These are phyloP conservation scores for Biancaea sappan DNA, from an alignment of 306 rosid species.

Conservation along the genomic window DNA sequence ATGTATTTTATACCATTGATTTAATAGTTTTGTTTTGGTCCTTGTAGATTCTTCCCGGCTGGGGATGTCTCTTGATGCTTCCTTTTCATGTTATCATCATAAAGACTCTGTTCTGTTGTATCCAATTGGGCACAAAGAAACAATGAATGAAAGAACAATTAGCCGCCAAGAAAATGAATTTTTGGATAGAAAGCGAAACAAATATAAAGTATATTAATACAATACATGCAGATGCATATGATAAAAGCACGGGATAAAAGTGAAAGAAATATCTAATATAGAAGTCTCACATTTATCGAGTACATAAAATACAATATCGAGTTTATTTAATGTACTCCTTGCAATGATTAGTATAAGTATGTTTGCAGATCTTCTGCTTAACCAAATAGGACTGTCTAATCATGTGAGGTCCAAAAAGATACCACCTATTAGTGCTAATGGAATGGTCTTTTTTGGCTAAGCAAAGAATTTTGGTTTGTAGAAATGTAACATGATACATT, in stretches of 20 bases:
- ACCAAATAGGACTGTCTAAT: too few relatives aligned
- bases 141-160: too few relatives aligned
- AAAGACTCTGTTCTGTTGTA: not conserved
- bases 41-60: not conserved
- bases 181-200: not conserved
- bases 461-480: too few relatives aligned
- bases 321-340: not conserved
- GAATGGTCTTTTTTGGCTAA: too few relatives aligned
- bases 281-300: not conserved
- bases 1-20: not conserved
- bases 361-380: too few relatives aligned
- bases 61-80: not conserved
- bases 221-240: not conserved
- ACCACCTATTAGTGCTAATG: too few relatives aligned
- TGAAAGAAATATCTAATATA: not conserved
- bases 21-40: not conserved
- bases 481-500: too few relatives aligned
- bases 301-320: not conserved
- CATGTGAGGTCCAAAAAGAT: too few relatives aligned
- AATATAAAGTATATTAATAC: not conserved
- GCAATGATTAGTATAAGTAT: slow-evolving; percentile 11
- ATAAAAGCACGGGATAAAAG: not conserved
- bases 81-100: not conserved
- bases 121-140: too few relatives aligned
- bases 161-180: not conserved